Percentiles rank a stretch among this genome's conserved stretches.
These are phyloP conservation scores for Starmera caribaea DNA, from an alignment of 805 yeast genomes.

Conservation along the genomic window DNA sequence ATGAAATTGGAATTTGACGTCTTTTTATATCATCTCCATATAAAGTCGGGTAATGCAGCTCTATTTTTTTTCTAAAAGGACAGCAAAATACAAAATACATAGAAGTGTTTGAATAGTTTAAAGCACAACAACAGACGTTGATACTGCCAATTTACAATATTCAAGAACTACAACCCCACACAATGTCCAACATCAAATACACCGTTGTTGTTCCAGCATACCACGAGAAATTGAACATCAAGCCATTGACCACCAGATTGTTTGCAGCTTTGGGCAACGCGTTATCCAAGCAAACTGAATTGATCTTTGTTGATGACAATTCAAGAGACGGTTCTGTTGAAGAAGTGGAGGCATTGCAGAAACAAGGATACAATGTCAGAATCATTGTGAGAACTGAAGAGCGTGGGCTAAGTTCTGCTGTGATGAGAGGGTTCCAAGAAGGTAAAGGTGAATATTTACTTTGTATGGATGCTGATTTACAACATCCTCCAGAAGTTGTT, in stretches of 20 bases:
- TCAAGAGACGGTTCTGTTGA: slow-evolving; percentile 43
- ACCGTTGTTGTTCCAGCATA: slow-evolving; percentile 41
- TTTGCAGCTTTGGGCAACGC: slow-evolving; percentile 38
- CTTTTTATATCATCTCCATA: too few relatives aligned
- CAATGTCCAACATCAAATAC: slow-evolving; percentile 23
- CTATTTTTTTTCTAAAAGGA: too few relatives aligned
- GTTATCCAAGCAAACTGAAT: slow-evolving; percentile 31
- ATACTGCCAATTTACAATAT: too few relatives aligned
- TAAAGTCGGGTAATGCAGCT: too few relatives aligned
- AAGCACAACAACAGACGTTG: too few relatives aligned
- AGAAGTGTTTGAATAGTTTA: too few relatives aligned
- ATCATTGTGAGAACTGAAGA: slow-evolving; percentile 41
- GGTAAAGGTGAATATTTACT: slow-evolving; percentile 36
- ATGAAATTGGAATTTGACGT: too few relatives aligned
- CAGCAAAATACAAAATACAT: too few relatives aligned
- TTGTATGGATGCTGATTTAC: slow-evolving; percentile 46
- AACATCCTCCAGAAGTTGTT: slow-evolving; percentile 44
- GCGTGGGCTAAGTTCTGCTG: slow-evolving; percentile 42
- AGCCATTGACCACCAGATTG: slow-evolving; percentile 37
- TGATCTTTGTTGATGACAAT: slow-evolving; percentile 43
- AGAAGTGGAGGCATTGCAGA: slow-evolving; percentile 34
- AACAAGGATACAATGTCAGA: slow-evolving; percentile 37
- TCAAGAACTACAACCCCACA: too few relatives aligned
- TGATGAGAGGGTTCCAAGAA: slow-evolving; percentile 35
- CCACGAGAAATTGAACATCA: slow-evolving; percentile 38